phyloP scores from a whole-genome alignment of 805 yeast genomes.

The Danielozyma ontarioensis region DNA sequence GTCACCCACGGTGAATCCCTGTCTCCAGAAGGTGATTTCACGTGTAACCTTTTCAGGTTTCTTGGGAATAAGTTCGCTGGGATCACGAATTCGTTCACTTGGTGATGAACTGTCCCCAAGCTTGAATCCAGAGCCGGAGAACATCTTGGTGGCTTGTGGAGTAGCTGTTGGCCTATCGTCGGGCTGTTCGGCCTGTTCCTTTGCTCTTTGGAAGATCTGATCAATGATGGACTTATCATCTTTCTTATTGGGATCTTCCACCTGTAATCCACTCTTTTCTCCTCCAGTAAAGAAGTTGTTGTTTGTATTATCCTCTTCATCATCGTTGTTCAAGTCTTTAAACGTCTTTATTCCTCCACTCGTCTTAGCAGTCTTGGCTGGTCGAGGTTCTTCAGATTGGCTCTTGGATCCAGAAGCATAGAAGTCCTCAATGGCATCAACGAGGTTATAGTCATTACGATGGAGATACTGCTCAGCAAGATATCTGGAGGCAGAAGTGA shows the following conservation, averaged over 20 bases:
- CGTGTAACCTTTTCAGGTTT: conserved; percentile 55
- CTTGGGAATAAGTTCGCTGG: conserved; percentile 14
- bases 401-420: conserved; percentile 15
- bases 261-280: conserved; percentile 74
- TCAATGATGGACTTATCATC: conserved; percentile 46
- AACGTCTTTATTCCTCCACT: conserved; percentile 31
- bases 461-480: conserved; percentile 37
- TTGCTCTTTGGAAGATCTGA: conserved; percentile 63
- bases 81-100: conserved; percentile 31
- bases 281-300: conserved; percentile 61
- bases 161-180: conserved; percentile 31
- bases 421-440: conserved; percentile 38
- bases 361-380: too few species aligned
- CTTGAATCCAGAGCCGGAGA: conserved; percentile 50
- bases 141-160: conserved; percentile 20
- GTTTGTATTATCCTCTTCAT: conserved; percentile 49
- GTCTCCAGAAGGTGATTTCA: conserved; percentile 90
- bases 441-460: conserved; percentile 32
- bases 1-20: conserved; percentile 93
- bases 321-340: conserved; percentile 33
- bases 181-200: conserved; percentile 38
- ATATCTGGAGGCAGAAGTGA: conserved; percentile 28
- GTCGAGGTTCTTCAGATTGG: not conserved
- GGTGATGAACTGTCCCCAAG: conserved; percentile 43
- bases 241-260: conserved; percentile 62